phyloP scores from a whole-genome alignment of 1,139 yeast genomes.

The Candida sanyaensis region DNA sequence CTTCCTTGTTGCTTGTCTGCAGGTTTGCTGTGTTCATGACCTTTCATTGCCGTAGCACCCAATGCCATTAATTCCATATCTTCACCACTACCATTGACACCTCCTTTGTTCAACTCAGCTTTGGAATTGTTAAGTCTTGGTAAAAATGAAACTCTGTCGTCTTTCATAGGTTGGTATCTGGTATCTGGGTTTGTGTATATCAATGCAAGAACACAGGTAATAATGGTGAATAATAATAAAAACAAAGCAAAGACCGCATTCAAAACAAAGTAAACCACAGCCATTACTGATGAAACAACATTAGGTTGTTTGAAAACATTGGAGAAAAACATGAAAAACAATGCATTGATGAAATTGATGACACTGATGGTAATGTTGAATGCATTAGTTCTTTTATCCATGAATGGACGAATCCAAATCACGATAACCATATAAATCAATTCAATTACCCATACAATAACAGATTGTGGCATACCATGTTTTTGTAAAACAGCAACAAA shows the following conservation, averaged over 20 bases:
- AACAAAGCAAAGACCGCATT: slow-evolving; percentile 89
- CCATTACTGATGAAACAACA: slow-evolving; percentile 88
- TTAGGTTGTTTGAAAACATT: slow-evolving; percentile 82
- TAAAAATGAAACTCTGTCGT: slow-evolving; percentile 89
- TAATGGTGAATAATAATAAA: slow-evolving; percentile 78
- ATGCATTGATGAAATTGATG: slow-evolving; percentile 76
- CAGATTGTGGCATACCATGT: slow-evolving; percentile 79
- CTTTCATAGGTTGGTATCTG: slow-evolving; percentile 94
- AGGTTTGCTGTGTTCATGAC: slow-evolving; percentile 52
- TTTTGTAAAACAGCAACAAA: slow-evolving; percentile 85
- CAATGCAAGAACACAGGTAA: slow-evolving; percentile 83
- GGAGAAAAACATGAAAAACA: slow-evolving; percentile 88
- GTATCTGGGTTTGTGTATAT: slow-evolving; percentile 92
- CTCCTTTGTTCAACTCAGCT: slow-evolving; percentile 28
- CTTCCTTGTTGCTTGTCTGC: slow-evolving; percentile 25
- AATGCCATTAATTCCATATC: slow-evolving; percentile 84
- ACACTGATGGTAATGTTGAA: slow-evolving; percentile 86
- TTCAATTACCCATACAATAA: slow-evolving; percentile 75
- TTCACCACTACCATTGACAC: slow-evolving; percentile 31
- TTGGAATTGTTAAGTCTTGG: slow-evolving; percentile 60
- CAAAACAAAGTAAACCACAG: slow-evolving; percentile 84
- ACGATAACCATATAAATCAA: slow-evolving; percentile 62
- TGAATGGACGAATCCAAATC: slow-evolving; percentile 78
- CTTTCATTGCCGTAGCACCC: slow-evolving; percentile 86
- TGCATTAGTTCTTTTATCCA: slow-evolving; percentile 92